Conservation (phyloP, 2,329 filamentous ascomycete genomes). For the Neopestalotiopsis sp. region DNA sequence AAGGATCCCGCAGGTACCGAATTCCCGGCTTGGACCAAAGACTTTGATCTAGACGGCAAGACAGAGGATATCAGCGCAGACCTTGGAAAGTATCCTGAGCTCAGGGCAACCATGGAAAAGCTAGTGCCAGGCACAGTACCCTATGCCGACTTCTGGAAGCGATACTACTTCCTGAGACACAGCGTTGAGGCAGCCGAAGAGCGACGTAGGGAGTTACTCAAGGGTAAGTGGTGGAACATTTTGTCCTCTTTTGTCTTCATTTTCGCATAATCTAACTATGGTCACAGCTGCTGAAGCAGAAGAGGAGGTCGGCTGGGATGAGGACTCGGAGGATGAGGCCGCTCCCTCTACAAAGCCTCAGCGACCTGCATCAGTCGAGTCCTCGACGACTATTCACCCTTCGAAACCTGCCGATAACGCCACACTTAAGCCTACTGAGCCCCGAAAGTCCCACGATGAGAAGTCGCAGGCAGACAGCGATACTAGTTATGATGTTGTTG, state of each 20-base stretch:
- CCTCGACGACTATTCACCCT: slow-evolving; percentile 66
- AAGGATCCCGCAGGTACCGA: slow-evolving; percentile 79
- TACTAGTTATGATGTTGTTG: slow-evolving; percentile 93
- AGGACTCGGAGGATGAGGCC: slow-evolving; percentile 71
- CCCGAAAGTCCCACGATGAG: slow-evolving; percentile 82
- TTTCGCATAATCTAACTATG: slow-evolving; percentile 39
- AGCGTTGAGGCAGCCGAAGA: slow-evolving; percentile 93
- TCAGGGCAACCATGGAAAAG: slow-evolving; percentile 90
- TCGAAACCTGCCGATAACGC: slow-evolving; percentile 40
- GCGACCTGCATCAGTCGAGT: slow-evolving; percentile 53
- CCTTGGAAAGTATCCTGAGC: slow-evolving; percentile 83
- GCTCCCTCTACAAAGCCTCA: slow-evolving; percentile 39
- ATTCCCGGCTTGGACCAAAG: slow-evolving; percentile 74
- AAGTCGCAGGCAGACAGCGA: slow-evolving; percentile 93
- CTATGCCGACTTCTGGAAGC: slow-evolving; percentile 88
- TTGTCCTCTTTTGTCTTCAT: slow-evolving; percentile 21
- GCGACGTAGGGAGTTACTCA: slow-evolving; percentile 84
- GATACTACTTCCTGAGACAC: slow-evolving; percentile 94
- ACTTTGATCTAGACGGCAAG: slow-evolving; percentile 82
- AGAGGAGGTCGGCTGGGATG: slow-evolving; percentile 72
- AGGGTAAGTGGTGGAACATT: slow-evolving; percentile 65
- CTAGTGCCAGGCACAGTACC: slow-evolving; percentile 92
- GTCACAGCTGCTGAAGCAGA: slow-evolving; percentile 67
- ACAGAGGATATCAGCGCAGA: slow-evolving; percentile 84
- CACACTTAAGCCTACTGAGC: slow-evolving; percentile 66